Percentiles rank a stretch among this genome's conserved stretches.
Evolutionary conservation across 1,284 basidiomycete genomes (phyloP).

Genomic region (Malassezia dermatis): DNA sequence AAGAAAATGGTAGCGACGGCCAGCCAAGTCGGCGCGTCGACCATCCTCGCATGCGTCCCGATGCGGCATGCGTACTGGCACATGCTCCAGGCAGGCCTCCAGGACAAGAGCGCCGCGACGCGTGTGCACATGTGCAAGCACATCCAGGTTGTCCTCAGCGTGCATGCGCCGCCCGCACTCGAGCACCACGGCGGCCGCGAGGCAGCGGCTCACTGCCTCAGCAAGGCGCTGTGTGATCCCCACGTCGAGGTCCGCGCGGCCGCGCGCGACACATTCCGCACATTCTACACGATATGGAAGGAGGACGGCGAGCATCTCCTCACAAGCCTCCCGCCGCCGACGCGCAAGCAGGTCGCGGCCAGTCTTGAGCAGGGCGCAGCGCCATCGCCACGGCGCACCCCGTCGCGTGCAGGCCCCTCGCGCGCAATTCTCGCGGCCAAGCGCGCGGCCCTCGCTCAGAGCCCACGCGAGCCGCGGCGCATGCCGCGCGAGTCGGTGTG

Average conservation of each 20-base stretch:
- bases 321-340: constrained; percentile 59
- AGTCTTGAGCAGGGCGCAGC: constrained; percentile 54
- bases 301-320: constrained; percentile 59
- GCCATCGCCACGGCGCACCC: constrained; percentile 45
- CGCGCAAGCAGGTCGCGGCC: constrained; percentile 70
- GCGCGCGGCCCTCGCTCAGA: constrained; percentile 28
- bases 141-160: constrained; percentile 38
- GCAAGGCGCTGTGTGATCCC: constrained; percentile 63
- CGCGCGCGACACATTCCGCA: constrained; percentile 69
- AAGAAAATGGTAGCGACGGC: constrained; percentile 84
- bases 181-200: constrained; percentile 53
- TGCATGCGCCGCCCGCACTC: constrained; percentile 43
- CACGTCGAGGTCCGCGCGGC: constrained; percentile 69
- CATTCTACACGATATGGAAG: constrained; percentile 65
- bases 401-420: constrained; percentile 20
- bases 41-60: constrained; percentile 63
- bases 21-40: constrained; percentile 64
- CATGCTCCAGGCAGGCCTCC: constrained; percentile 61
- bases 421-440: constrained; percentile 41
- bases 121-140: constrained; percentile 57
- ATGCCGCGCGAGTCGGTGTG: constrained; percentile 19
- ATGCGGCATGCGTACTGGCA: constrained; percentile 61
- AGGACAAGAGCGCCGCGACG: constrained; percentile 74
- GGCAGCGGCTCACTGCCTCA: constrained; percentile 57
- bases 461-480: background rate